Percentiles rank a stretch among this genome's conserved stretches.
phyloP scores from a whole-genome alignment of 192 early-diverging fungal genomes.

The Coemansia sp. region DNA sequence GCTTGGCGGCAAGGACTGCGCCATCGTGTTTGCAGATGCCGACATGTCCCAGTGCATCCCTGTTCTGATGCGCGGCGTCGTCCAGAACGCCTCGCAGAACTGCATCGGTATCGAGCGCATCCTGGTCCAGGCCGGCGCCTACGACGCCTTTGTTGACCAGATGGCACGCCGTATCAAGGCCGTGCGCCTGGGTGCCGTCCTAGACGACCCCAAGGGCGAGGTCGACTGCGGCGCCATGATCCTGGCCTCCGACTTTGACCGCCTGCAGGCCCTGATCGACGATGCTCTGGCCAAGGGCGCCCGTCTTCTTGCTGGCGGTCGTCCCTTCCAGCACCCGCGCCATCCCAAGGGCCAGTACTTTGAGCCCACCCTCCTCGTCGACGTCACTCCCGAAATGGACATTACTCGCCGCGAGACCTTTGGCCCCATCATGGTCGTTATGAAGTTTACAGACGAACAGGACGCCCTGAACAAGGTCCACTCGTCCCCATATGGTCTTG shows the following conservation, averaged over 20 bases:
- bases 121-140: conserved; percentile 63
- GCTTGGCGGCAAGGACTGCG: conserved; percentile 87
- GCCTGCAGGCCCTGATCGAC: conserved; percentile 61
- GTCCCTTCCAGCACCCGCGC: conserved; percentile 61
- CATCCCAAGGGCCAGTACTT: conserved; percentile 79
- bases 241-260: conserved; percentile 56
- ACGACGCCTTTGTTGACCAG: conserved; percentile 66
- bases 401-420: conserved; percentile 75
- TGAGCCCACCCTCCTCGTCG: conserved; percentile 74
- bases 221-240: conserved; percentile 86
- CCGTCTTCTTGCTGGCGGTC: conserved; percentile 65
- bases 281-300: conserved; percentile 80
- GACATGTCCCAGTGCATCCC: conserved; percentile 65
- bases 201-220: conserved; percentile 58
- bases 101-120: conserved; percentile 88
- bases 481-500: conserved; percentile 69
- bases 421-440: conserved; percentile 77
- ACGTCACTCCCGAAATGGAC: conserved; percentile 70
- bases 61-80: conserved; percentile 75
- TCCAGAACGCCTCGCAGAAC: conserved; percentile 89
- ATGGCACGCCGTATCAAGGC: conserved; percentile 55
- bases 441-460: conserved; percentile 64
- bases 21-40: conserved; percentile 72
- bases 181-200: conserved; percentile 66
- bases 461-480: conserved; percentile 70